Conservation (phyloP, 2,329 filamentous ascomycete species). For the Onygenales sp. region DNA sequence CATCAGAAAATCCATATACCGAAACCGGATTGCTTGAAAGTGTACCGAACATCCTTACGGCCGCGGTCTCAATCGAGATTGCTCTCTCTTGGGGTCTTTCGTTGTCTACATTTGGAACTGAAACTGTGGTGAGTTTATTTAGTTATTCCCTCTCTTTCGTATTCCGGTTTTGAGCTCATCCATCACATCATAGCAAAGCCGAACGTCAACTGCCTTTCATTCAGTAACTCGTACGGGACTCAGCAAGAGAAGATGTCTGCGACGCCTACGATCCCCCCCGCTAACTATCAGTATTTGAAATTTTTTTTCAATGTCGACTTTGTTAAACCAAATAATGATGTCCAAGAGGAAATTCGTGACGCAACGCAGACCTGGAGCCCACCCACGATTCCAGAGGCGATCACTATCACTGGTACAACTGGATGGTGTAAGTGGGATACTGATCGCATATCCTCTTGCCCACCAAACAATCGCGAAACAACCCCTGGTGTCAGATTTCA, state of each 20-base stretch:
- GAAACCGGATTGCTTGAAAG: no score
- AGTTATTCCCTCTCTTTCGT: no score
- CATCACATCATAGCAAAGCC: not conserved
- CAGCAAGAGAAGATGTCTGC: not conserved
- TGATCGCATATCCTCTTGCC: not conserved
- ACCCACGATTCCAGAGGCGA: slow-evolving; percentile 3
- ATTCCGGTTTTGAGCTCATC: not conserved
- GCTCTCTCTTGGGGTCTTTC: no score
- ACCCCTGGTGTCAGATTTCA: not conserved
- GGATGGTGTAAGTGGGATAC: slow-evolving; percentile 8
- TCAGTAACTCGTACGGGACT: not conserved
- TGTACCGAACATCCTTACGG: no score
- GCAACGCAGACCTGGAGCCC: slow-evolving; percentile 5
- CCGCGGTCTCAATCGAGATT: no score
- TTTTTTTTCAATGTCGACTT: slow-evolving; percentile 13
- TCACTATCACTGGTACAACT: slow-evolving; percentile 3
- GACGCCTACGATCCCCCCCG: not conserved
- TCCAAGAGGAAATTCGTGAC: slow-evolving; percentile 2
- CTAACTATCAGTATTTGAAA: slow-evolving; percentile 1
- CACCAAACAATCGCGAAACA: no score
- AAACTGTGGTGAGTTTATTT: no score
- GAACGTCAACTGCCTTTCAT: no score
- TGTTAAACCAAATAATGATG: slow-evolving; percentile 5
- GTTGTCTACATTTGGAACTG: no score
- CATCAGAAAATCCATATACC: no score